Evolutionary conservation across 805 yeast species (phyloP).

Genomic region (Starmerella apicola): DNA sequence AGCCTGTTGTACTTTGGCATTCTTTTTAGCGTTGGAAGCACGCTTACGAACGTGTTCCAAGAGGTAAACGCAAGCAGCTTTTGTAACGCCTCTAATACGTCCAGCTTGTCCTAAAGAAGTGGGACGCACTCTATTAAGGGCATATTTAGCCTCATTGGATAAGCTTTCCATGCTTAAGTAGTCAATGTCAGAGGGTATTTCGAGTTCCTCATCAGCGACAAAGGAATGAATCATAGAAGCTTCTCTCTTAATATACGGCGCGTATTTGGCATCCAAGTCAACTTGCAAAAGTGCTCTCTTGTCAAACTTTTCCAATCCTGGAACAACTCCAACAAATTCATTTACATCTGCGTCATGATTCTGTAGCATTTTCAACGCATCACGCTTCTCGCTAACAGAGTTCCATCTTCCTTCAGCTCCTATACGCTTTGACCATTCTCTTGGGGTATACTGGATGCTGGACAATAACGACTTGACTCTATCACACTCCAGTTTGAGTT

Average conservation of each 20-base stretch:
- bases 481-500: slow-evolving; percentile 37
- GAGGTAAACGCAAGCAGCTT: slow-evolving; percentile 77
- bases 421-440: slow-evolving; percentile 47
- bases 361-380: slow-evolving; percentile 21
- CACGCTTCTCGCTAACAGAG: slow-evolving; percentile 40
- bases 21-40: not conserved
- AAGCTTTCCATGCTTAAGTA: slow-evolving; percentile 49
- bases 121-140: slow-evolving; percentile 67
- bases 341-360: slow-evolving; percentile 62
- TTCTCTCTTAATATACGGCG: slow-evolving; percentile 67
- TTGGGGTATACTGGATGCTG: slow-evolving; percentile 37
- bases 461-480: slow-evolving; percentile 37
- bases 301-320: slow-evolving; percentile 29
- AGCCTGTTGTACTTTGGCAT: not conserved
- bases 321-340: slow-evolving; percentile 26
- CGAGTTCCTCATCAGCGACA: slow-evolving; percentile 65
- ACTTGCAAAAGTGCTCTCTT: slow-evolving; percentile 46
- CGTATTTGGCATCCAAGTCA: slow-evolving; percentile 70
- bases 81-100: slow-evolving; percentile 88
- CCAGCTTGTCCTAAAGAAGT: slow-evolving; percentile 90
- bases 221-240: slow-evolving; percentile 60
- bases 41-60: slow-evolving; percentile 30
- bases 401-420: slow-evolving; percentile 30
- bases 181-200: slow-evolving; percentile 55
- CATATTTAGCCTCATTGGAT: slow-evolving; percentile 61